A percentile compares a stretch with the other conserved stretches of the same genome.
Conservation (phyloP, 129 eudicot genomes). For the Pittosporum tobira region DNA sequence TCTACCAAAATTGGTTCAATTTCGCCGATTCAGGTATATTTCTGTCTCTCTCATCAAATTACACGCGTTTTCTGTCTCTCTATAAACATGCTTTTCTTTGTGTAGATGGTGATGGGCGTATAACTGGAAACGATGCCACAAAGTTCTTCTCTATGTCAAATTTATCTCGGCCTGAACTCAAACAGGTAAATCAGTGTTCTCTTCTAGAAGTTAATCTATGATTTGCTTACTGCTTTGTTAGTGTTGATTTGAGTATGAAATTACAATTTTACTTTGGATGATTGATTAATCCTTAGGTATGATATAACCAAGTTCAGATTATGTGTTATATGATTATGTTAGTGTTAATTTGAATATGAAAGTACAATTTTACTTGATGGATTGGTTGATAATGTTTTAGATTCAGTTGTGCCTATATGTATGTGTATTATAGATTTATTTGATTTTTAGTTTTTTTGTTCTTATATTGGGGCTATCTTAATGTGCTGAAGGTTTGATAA, state of each 20-base stretch:
- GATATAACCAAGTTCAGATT: not conserved
- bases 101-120: conserved; percentile 73
- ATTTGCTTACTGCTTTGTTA: not conserved
- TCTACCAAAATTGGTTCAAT: too few species aligned
- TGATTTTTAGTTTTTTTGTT: not conserved
- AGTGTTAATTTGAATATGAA: not conserved
- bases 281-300: too few species aligned
- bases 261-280: not conserved
- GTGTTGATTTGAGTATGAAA: too few species aligned
- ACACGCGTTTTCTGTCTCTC: not conserved
- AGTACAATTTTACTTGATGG: not conserved
- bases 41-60: not conserved
- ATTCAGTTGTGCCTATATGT: not conserved
- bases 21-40: not conserved
- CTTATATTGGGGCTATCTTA: not conserved
- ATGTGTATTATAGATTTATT: not conserved
- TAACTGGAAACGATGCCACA: conserved; percentile 65
- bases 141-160: conserved; percentile 56
- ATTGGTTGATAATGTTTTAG: not conserved
- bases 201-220: too few species aligned
- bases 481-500: not conserved
- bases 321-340: not conserved
- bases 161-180: conserved; percentile 54
- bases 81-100: not conserved
- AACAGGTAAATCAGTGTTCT: conserved; percentile 43